These are phyloP conservation scores for Fusarium floridanum DNA, from an alignment of 2,329 filamentous ascomycete species.

Conservation along the genomic window DNA sequence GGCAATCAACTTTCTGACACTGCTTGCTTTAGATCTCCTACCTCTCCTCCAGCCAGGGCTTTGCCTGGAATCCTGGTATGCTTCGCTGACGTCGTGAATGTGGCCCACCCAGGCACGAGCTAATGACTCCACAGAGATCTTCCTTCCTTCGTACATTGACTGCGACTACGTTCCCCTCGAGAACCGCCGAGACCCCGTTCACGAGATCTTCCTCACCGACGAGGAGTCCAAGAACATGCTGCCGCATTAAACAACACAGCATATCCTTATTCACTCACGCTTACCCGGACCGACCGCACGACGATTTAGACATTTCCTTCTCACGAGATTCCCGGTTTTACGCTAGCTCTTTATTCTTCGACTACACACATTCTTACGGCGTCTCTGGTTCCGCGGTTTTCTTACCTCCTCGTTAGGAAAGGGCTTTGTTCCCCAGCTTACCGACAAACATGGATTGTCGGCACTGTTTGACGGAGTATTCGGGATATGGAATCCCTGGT, in stretches of 20 bases:
- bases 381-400: slow-evolving; percentile 34
- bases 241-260: slow-evolving; percentile 64
- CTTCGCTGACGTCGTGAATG: slow-evolving; percentile 4
- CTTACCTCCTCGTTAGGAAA: slow-evolving; percentile 18
- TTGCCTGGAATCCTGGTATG: slow-evolving; percentile 84
- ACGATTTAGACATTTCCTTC: slow-evolving; percentile 47
- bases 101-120: slow-evolving; percentile 9
- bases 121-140: slow-evolving; percentile 71
- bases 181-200: slow-evolving; percentile 80
- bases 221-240: slow-evolving; percentile 79
- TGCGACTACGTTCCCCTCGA: slow-evolving; percentile 81
- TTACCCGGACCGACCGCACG: slow-evolving; percentile 35
- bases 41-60: slow-evolving; percentile 83
- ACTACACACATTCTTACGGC: slow-evolving; percentile 26
- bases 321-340: slow-evolving; percentile 44
- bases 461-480: slow-evolving; percentile 44
- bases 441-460: slow-evolving; percentile 9
- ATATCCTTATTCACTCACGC: slow-evolving; percentile 18
- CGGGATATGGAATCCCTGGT: slow-evolving; percentile 37
- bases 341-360: slow-evolving; percentile 28
- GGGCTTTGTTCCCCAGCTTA: slow-evolving; percentile 28
- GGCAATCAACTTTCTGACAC: slow-evolving; percentile 19
- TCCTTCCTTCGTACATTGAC: slow-evolving; percentile 82
- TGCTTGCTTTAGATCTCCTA: slow-evolving; percentile 75
- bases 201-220: slow-evolving; percentile 82